A percentile compares a stretch with the other conserved stretches of the same genome.
These are phyloP conservation scores for Psilocybe cubensis DNA, from an alignment of 768 basidiomycete genomes.

Conservation along the genomic window DNA sequence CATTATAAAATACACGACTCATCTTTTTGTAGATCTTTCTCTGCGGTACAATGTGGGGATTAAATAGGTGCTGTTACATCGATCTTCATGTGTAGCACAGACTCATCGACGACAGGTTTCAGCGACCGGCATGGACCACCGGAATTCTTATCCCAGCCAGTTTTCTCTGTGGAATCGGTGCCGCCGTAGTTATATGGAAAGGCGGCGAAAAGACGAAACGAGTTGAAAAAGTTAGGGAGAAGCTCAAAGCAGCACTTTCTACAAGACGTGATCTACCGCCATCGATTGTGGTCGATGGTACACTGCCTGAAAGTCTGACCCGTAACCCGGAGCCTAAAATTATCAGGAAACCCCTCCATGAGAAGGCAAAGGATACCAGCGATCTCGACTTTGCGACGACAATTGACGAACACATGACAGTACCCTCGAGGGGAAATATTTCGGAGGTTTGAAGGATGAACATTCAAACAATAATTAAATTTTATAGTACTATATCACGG, in stretches of 20 bases:
- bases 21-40: slow-evolving; percentile 57
- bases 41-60: slow-evolving; percentile 81
- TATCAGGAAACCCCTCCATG: slow-evolving; percentile 12
- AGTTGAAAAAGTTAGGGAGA: slow-evolving; percentile 62
- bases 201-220: slow-evolving; percentile 74
- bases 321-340: slow-evolving; percentile 50
- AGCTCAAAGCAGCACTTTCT: slow-evolving; percentile 52
- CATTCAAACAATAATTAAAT: neutral
- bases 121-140: slow-evolving; percentile 72
- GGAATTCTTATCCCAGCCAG: slow-evolving; percentile 70
- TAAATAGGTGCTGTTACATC: slow-evolving; percentile 55
- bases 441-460: slow-evolving; percentile 6
- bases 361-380: slow-evolving; percentile 11
- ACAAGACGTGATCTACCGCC: slow-evolving; percentile 24
- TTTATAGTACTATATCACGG: neutral
- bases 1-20: neutral
- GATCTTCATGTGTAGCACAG: neutral
- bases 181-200: slow-evolving; percentile 75
- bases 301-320: slow-evolving; percentile 36
- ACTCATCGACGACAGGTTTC: slow-evolving; percentile 40
- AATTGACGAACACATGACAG: slow-evolving; percentile 44
- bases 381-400: slow-evolving; percentile 25
- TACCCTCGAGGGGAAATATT: slow-evolving; percentile 30
- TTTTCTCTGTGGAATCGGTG: slow-evolving; percentile 78
- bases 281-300: slow-evolving; percentile 16